These are phyloP conservation scores for Aspergillus pseudoterreus DNA, from an alignment of 2,329 filamentous ascomycete species.

Conservation along the genomic window DNA sequence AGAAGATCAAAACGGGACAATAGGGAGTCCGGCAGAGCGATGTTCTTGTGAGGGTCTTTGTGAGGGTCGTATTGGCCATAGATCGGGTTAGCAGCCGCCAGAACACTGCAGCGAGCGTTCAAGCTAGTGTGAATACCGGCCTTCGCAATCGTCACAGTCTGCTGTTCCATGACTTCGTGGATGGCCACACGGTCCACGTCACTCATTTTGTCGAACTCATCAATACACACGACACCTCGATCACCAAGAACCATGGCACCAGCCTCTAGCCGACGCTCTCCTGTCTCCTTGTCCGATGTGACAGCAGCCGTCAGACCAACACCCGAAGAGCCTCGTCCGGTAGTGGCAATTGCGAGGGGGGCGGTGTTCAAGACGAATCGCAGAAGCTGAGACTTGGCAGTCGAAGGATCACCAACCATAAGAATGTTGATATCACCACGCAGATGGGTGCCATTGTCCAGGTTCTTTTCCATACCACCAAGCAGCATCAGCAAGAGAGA, in stretches of 20 bases:
- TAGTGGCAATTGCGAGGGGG: constrained; percentile 92
- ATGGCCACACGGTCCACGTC: constrained; percentile 97
- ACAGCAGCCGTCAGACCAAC: constrained; percentile 97
- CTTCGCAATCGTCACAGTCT: constrained; percentile 98
- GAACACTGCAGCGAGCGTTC: constrained; percentile 93
- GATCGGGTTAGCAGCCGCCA: constrained; percentile 94
- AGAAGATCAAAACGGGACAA: constrained; percentile 97
- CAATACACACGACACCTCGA: constrained; percentile 95
- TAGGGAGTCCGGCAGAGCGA: constrained; percentile 91
- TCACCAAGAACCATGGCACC: constrained; percentile 99
- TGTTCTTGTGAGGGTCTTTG: constrained; percentile 98
- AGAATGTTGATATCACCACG: constrained; percentile 98
- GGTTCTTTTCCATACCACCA: constrained; percentile 95
- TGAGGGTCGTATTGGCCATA: constrained; percentile 98
- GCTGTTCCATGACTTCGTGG: constrained; percentile 99
- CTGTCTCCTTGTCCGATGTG: constrained; percentile 94
- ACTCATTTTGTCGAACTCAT: constrained; percentile 99
- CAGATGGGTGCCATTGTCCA: constrained; percentile 96
- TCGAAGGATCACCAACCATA: constrained; percentile 98
- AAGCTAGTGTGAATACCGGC: constrained; percentile 96
- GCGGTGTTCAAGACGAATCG: constrained; percentile 97
- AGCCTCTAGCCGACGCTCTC: constrained; percentile 88
- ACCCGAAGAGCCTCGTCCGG: constrained; percentile 91
- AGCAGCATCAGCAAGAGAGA: constrained; percentile 93
- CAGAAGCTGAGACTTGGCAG: constrained; percentile 95